Percentiles rank a stretch among this genome's conserved stretches.
Evolutionary conservation across 179 eudicot genomes (phyloP).

Genomic region (Camellia oleifera): DNA sequence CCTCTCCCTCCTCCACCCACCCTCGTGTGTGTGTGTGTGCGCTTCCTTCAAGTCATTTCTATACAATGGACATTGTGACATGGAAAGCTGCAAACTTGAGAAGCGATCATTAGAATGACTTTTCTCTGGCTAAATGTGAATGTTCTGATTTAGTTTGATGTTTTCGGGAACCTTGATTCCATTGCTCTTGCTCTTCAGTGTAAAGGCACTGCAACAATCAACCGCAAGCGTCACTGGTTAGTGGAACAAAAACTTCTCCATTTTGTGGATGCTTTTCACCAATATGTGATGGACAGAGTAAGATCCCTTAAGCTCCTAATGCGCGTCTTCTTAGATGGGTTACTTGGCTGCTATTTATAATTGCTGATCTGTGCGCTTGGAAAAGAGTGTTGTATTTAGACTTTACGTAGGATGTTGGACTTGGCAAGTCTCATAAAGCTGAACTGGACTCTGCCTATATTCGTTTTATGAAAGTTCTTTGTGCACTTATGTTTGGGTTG

Average conservation of each 20-base stretch:
- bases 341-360: constrained; percentile 3
- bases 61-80: background rate
- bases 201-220: constrained; percentile 54
- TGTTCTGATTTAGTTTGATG: background rate
- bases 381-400: background rate
- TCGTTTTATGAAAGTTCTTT: background rate
- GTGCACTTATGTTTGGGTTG: background rate
- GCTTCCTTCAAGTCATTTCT: background rate
- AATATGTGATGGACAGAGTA: constrained; percentile 99
- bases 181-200: constrained; percentile 39
- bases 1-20: background rate
- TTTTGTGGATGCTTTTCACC: constrained; percentile 99
- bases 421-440: background rate
- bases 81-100: constrained; percentile 2
- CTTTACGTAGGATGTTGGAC: background rate
- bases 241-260: constrained; percentile 96
- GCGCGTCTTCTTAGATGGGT: background rate
- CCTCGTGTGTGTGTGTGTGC: background rate
- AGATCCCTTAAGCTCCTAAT: constrained; percentile 21
- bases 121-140: background rate
- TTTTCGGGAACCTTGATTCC: background rate
- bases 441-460: background rate
- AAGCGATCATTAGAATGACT: background rate
- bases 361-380: background rate
- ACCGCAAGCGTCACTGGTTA: constrained; percentile 76